A percentile compares a stretch with the other conserved stretches of the same genome.
Conservation (phyloP, 768 basidiomycete genomes). For the Brasilioporus rufonigricans region DNA sequence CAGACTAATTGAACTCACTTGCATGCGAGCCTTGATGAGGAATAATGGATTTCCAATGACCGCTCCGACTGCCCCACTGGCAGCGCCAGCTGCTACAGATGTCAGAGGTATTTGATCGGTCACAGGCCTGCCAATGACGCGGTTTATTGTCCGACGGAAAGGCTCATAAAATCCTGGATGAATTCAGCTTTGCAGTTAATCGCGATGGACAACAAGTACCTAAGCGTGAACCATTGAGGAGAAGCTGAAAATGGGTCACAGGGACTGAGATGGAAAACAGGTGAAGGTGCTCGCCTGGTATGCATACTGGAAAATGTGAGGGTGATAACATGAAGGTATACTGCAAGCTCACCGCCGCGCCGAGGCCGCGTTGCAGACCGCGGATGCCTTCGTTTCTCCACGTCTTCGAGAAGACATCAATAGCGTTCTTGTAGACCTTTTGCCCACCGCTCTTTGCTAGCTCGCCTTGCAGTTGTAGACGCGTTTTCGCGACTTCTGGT, state of each 20-base stretch:
- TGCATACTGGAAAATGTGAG: conserved; percentile 58
- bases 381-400: conserved; percentile 86
- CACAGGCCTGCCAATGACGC: conserved; percentile 57
- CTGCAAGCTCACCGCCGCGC: conserved; percentile 69
- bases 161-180: conserved; percentile 93
- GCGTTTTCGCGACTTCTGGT: conserved; percentile 81
- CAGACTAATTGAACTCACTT: conserved; percentile 42
- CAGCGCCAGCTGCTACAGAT: conserved; percentile 82
- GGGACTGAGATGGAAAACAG: not conserved
- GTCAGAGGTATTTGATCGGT: conserved; percentile 71
- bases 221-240: conserved; percentile 88
- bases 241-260: conserved; percentile 51
- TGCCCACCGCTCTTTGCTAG: conserved; percentile 67
- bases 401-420: conserved; percentile 86
- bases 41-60: conserved; percentile 87
- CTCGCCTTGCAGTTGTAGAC: conserved; percentile 95
- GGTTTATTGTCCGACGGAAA: conserved; percentile 70
- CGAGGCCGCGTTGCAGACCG: conserved; percentile 90
- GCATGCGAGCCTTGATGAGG: conserved; percentile 97
- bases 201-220: conserved; percentile 42
- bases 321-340: not conserved
- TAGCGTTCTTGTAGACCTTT: conserved; percentile 86
- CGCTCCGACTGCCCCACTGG: conserved; percentile 87
- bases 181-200: conserved; percentile 13
- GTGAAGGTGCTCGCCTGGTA: conserved; percentile 67